Conservation (phyloP, 148 eudicot genomes). For the Cornus controversa region DNA sequence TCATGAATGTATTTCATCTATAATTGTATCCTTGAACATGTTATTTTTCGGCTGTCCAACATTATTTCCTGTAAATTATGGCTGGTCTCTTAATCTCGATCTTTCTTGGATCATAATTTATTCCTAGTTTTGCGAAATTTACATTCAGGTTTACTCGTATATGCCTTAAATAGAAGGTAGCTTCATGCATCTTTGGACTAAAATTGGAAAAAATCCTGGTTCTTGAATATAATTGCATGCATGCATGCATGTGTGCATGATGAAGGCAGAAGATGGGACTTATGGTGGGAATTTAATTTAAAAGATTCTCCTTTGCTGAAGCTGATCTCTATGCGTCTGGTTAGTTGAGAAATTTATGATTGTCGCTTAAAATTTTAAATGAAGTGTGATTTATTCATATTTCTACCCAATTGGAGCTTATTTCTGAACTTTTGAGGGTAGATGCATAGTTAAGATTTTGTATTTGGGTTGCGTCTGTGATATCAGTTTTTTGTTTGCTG, state of each 20-base stretch:
- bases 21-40: too few species aligned
- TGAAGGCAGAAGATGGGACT: not conserved
- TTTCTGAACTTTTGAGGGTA: not conserved
- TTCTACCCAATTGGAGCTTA: not conserved
- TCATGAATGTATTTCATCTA: too few species aligned
- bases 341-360: not conserved
- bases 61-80: too few species aligned
- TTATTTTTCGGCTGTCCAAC: too few species aligned
- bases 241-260: not conserved
- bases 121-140: too few species aligned
- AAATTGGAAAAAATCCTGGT: not conserved
- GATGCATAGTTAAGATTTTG: not conserved
- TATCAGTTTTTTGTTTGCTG: conserved; percentile 11
- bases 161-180: not conserved
- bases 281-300: not conserved
- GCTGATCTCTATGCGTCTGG: not conserved
- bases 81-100: too few species aligned
- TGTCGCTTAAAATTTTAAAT: too few species aligned
- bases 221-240: not conserved
- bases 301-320: not conserved
- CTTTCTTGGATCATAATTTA: too few species aligned
- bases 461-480: not conserved
- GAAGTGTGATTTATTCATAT: not conserved
- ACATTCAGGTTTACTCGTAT: not conserved
- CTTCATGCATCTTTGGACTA: not conserved